Evolutionary conservation across 2,329 filamentous ascomycete species (phyloP).

Genomic region (Falciphora oryzae): DNA sequence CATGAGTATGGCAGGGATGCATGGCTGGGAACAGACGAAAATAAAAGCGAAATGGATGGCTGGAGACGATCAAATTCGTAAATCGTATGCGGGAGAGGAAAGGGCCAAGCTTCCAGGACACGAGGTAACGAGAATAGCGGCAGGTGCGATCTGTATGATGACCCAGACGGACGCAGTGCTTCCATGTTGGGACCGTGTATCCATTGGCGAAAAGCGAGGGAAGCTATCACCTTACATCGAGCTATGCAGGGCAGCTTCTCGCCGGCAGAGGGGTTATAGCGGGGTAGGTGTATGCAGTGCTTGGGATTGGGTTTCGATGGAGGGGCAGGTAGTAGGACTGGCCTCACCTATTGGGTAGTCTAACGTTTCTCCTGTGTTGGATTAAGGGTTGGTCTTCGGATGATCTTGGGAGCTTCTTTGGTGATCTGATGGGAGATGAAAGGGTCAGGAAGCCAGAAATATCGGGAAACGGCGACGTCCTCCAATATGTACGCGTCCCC

Average conservation of each 20-base stretch:
- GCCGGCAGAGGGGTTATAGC: background rate
- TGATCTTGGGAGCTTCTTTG: background rate
- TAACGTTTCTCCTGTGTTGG: background rate
- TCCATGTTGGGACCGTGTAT: background rate
- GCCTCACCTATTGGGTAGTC: background rate
- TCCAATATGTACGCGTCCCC: background rate
- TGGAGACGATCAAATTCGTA: background rate
- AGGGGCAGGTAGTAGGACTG: background rate
- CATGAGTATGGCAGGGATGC: background rate
- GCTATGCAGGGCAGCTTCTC: background rate
- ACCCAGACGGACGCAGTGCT: too few species aligned
- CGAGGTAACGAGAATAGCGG: too few species aligned
- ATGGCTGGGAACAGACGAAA: background rate
- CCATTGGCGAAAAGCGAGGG: background rate
- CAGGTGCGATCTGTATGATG: background rate
- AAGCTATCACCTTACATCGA: background rate
- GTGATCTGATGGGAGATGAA: background rate
- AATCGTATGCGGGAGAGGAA: background rate
- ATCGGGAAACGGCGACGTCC: background rate
- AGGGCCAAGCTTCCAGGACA: background rate
- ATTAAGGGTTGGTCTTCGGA: background rate
- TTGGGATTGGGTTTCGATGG: too few species aligned
- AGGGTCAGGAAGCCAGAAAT: background rate
- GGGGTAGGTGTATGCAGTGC: background rate
- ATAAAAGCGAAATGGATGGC: background rate